Percentiles rank a stretch among this genome's conserved stretches.
These are phyloP conservation scores for Elongisporangium anandrum DNA, from an alignment of 352 stramenopile species.

Conservation along the genomic window DNA sequence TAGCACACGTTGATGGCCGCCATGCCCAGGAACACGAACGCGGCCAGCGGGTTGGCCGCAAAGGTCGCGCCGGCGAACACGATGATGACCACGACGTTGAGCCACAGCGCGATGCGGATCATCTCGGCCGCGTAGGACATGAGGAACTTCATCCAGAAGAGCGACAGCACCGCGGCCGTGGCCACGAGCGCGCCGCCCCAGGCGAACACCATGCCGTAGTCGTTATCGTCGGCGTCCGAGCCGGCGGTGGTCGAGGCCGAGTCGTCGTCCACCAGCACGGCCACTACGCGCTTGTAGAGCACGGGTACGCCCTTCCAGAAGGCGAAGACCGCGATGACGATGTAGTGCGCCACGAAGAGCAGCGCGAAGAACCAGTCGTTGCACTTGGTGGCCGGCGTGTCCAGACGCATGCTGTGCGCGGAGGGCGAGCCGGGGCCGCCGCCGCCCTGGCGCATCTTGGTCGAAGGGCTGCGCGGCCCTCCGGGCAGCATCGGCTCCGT, in stretches of 20 bases:
- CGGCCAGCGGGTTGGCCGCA: slow-evolving; percentile 53
- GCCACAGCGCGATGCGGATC: slow-evolving; percentile 78
- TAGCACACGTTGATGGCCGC: slow-evolving; percentile 82
- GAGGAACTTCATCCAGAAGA: slow-evolving; percentile 74
- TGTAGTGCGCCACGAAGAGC: slow-evolving; percentile 63
- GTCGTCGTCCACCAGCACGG: slow-evolving; percentile 12
- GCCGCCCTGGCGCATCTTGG: slow-evolving; percentile 12
- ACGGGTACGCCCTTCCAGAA: slow-evolving; percentile 66
- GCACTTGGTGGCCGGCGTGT: slow-evolving; percentile 51
- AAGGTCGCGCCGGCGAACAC: slow-evolving; percentile 61
- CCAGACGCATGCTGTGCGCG: slow-evolving; percentile 52
- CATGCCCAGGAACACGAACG: slow-evolving; percentile 48
- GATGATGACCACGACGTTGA: slow-evolving; percentile 73
- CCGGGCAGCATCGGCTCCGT: slow-evolving; percentile 69
- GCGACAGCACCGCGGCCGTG: slow-evolving; percentile 48
- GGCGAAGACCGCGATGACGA: slow-evolving; percentile 55
- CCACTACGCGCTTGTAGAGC: slow-evolving; percentile 17
- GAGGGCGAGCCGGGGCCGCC: slow-evolving; percentile 25
- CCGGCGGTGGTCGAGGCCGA: background rate
- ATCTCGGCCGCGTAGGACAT: slow-evolving; percentile 72
- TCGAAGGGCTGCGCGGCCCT: slow-evolving; percentile 19
- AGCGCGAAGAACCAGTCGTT: slow-evolving; percentile 72
- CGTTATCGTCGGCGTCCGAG: slow-evolving; percentile 19
- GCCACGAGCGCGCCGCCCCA: slow-evolving; percentile 47
- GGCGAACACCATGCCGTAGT: slow-evolving; percentile 47